A percentile compares a stretch with the other conserved stretches of the same genome.
Evolutionary conservation across 768 basidiomycete genomes (phyloP).

Genomic region (Floccularia luteovirens): DNA sequence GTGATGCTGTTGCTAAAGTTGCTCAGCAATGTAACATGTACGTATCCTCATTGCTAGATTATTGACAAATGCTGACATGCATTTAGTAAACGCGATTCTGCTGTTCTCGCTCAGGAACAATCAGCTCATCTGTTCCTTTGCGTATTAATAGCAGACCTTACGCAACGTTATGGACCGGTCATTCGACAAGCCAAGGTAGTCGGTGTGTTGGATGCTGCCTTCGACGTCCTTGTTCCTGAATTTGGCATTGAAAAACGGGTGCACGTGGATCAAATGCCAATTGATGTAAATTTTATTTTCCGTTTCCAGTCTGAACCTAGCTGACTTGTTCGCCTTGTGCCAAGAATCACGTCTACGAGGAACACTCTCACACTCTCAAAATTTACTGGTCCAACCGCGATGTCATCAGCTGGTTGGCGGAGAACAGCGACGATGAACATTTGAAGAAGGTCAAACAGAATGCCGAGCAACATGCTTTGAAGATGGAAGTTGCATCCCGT

Average conservation of each 20-base stretch:
- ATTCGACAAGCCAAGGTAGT: slow-evolving; percentile 93
- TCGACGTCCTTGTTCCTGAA: slow-evolving; percentile 92
- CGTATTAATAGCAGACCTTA: slow-evolving; percentile 89
- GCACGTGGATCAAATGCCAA: slow-evolving; percentile 98
- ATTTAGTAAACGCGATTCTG: slow-evolving; percentile 82
- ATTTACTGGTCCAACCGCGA: slow-evolving; percentile 96
- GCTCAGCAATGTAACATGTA: slow-evolving; percentile 98
- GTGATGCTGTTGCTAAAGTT: slow-evolving; percentile 94
- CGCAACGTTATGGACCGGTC: slow-evolving; percentile 92
- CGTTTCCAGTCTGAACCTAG: background rate
- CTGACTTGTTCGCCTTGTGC: background rate
- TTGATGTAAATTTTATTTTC: slow-evolving; percentile 56
- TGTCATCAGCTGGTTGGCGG: slow-evolving; percentile 91
- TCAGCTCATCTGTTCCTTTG: slow-evolving; percentile 94
- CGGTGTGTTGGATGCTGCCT: slow-evolving; percentile 94
- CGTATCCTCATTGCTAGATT: slow-evolving; percentile 14
- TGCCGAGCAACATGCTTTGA: slow-evolving; percentile 82
- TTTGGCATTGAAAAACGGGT: slow-evolving; percentile 99
- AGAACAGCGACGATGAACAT: slow-evolving; percentile 94
- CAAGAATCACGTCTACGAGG: slow-evolving; percentile 94
- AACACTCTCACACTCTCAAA: slow-evolving; percentile 85
- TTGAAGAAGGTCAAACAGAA: slow-evolving; percentile 91
- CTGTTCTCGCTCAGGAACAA: slow-evolving; percentile 90
- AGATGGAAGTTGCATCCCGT: slow-evolving; percentile 86
- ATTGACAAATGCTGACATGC: slow-evolving; percentile 4